Evolutionary conservation across 805 yeast species (phyloP).

Genomic region (Lipomyces kockii): DNA sequence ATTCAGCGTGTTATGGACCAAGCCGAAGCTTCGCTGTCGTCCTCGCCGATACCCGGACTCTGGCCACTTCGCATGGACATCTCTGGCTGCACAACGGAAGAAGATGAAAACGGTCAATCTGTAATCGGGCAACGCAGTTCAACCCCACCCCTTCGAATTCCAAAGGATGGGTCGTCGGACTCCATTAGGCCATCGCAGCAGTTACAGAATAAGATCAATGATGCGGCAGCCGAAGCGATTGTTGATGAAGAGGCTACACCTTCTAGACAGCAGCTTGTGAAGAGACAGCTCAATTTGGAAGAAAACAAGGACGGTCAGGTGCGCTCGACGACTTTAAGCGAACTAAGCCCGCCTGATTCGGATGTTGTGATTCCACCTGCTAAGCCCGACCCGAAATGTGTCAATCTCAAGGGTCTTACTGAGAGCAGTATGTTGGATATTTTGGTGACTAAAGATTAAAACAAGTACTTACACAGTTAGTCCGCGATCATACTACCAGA

Average conservation of each 20-base stretch:
- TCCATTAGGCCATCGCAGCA: conserved; percentile 7
- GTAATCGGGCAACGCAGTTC: not conserved
- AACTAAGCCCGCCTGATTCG: not conserved
- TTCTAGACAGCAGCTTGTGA: not conserved
- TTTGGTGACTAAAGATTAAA: not conserved
- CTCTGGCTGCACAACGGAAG: conserved; percentile 54
- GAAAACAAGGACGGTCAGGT: conserved; percentile 10
- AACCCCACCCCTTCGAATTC: not conserved
- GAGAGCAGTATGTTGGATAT: conserved; percentile 11
- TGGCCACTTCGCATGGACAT: conserved; percentile 54
- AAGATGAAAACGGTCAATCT: not conserved
- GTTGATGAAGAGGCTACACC: conserved; percentile 1
- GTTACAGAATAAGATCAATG: conserved; percentile 15
- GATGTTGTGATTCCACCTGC: not conserved
- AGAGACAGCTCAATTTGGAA: conserved; percentile 5
- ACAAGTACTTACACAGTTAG: not conserved
- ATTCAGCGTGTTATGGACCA: conserved; percentile 51
- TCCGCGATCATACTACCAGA: not conserved
- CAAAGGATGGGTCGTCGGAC: not conserved
- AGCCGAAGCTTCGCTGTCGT: conserved; percentile 45
- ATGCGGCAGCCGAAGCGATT: not conserved
- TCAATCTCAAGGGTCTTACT: conserved; percentile 16
- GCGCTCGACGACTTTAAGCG: not conserved
- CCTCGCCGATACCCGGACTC: conserved; percentile 50
- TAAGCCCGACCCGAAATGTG: conserved; percentile 18